Base-by-base conservation (phyloP, 768 basidiomycete genomes). In the Suillus lakei region DNA sequence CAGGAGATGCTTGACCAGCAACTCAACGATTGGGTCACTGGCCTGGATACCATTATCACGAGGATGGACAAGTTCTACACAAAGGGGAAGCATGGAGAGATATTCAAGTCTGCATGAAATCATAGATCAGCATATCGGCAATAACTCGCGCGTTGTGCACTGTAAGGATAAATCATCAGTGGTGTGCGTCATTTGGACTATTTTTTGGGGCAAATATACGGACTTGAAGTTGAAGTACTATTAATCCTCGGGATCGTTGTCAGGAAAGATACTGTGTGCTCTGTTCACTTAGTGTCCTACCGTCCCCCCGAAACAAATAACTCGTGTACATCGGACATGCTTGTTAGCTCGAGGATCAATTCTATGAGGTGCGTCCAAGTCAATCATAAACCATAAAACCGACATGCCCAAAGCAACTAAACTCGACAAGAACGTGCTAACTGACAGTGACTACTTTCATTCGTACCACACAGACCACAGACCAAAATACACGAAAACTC, bases 21-120 rank as follows among this genome's bases (percentile, higher is more conserved):
- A 66, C 78, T 93, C 21, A 71, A 76, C 32, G 82, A 80, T 62
- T 93, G 91, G 91, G 80, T 92, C 0, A 76, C 63, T 0, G 89
- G 84, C 0, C 80, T 93, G 15, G 84, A 88, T 56, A 76, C 51
- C 26, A 82, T 88, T 36, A 83, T 90, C 4, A 67, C 66, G 50
- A 83, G 83, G 59, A 78, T 91, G 73, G 80, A 79, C 64, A 68
- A 60, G 1, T 90, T 90, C 68, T 80, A 91, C 67, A 81, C 79
- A 66, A 80, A 85, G 67, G 88, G 86, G 46, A 82, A 80, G 18
- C 83, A 91, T 67, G 85, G 80, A 21, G 80, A 88, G 71, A 63
- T 74, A 26, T 70, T 28, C 61, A 59, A 62, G n/a, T 28, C 51
- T 58, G 18, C 39, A 39, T 58, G 18, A 59, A 58, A 16, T 38